Evolutionary conservation across 2,329 filamentous ascomycete genomes (phyloP), one percentile per base, ranked within the genome.

Genomic region (Blastomyces percursus): DNA sequence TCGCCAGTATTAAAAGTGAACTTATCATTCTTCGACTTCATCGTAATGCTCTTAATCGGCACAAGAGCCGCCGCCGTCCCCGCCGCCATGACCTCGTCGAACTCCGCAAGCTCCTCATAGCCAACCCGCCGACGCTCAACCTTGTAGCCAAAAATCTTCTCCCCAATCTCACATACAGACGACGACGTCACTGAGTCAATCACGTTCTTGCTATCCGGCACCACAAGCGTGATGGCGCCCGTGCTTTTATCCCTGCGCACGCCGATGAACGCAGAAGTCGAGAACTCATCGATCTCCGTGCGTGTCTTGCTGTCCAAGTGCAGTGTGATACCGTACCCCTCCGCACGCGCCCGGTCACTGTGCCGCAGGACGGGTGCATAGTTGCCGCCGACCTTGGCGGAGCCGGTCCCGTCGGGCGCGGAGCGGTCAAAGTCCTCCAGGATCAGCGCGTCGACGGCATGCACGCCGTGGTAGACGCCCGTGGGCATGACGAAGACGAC

Each of bases 371-470:
- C 93, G 2, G 93, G 93, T 11, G 92, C 93, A 73, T 97, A 97
- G 78, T 97, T 97, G 16, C 93, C 94, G 32, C 94, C 93, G 2
- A 97, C 83, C 78, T 97, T 97, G n/a, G 91, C 93, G 65, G 85
- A 87, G 0, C 93, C 93, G 0, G 90, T 95, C 0, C 93, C 93
- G 69, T 91, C 85, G 0, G 94, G 93, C n/a, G 93, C 93, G 0
- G 92, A 85, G 38, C 93, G 89, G 75, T 97, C 93, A 73, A 97
- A 97, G 38, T 94, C 88, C 71, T 97, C 93, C 2, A 97, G 81
- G 64, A 97, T 89, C 61, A 96, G 78, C 1, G 89, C 90, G 71
- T 89, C 86, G n/a, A 96, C 91, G 0, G 93, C 90, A 68, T 91
- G 85, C 0, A 87, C 85, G 46, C 94, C 93, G 76, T 97, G 93